Evolutionary conservation across 2,329 filamentous ascomycete genomes (phyloP).

Genomic region (Coniochaeta sp.): DNA sequence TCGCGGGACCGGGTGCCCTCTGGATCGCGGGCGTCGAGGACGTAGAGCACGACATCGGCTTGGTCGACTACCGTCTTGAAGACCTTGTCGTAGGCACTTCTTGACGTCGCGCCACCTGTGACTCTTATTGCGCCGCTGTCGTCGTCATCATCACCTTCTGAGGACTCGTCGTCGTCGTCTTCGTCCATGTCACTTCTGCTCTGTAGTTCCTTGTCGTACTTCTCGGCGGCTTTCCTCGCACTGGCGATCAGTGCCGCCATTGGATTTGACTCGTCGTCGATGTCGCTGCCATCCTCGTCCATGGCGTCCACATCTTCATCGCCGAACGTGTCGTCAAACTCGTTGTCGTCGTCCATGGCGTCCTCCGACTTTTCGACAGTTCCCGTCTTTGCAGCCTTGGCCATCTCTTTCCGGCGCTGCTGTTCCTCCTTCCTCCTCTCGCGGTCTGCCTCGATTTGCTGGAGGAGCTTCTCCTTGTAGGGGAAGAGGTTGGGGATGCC

Average conservation of each 20-base stretch:
- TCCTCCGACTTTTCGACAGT: slow-evolving; percentile 34
- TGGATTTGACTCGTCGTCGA: slow-evolving; percentile 63
- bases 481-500: slow-evolving; percentile 97
- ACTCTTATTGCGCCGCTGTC: slow-evolving; percentile 43
- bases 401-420: slow-evolving; percentile 61
- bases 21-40: slow-evolving; percentile 85
- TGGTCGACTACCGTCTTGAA: slow-evolving; percentile 90
- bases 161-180: slow-evolving; percentile 46
- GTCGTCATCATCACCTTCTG: slow-evolving; percentile 42
- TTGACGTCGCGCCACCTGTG: slow-evolving; percentile 53
- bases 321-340: slow-evolving; percentile 28
- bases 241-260: slow-evolving; percentile 89
- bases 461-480: slow-evolving; percentile 90
- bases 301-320: slow-evolving; percentile 42
- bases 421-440: slow-evolving; percentile 74
- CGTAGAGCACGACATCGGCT: slow-evolving; percentile 86
- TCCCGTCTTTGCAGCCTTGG: slow-evolving; percentile 57
- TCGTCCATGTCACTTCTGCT: slow-evolving; percentile 48
- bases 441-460: slow-evolving; percentile 88
- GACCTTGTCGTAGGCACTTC: slow-evolving; percentile 88
- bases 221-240: slow-evolving; percentile 66
- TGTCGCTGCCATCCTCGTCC: slow-evolving; percentile 45
- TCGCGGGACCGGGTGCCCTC: slow-evolving; percentile 86
- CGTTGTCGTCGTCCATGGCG: slow-evolving; percentile 34
- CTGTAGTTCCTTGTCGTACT: slow-evolving; percentile 61